Evolutionary conservation across 768 basidiomycete species (phyloP), one percentile per base, ranked within the genome.

Genomic region (Dioszegia crocea): DNA sequence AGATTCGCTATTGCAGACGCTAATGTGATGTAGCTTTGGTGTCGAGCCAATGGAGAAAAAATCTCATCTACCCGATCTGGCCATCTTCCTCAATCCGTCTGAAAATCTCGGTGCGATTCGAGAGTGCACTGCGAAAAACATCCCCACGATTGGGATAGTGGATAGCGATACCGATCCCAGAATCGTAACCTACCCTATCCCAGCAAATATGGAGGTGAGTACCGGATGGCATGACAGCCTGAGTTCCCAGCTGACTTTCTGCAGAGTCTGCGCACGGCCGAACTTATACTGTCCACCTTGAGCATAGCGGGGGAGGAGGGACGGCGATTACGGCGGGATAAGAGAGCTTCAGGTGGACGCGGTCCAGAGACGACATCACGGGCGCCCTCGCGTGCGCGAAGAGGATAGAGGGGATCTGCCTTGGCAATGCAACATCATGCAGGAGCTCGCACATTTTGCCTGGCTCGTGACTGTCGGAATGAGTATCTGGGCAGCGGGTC

Each of bases 141-240:
- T 98, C 56, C 96, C 96, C 0, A 98, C 96, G 0, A 85, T 98
- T 60, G 96, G 87, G 31, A 86, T 98, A 60, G 84, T 93, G 54
- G 96, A 99, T 78, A 90, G 92, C 21, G 91, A 99, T 74, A 88
- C 85, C 41, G 96, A 99, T 78, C 96, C 96, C 4, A 85, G 96
- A 24, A 82, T 91, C 38, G 93, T 99, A 62, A 96, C 97, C 83
- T 98, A 96, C 76, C 88, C 96, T 41, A 97, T 99, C 71, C 93
- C 92, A 0, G 92, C 90, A n/a, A 99, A 98, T 76, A 91, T 94
- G 78, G 96, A 99, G 78, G 77, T 76, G 58, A 67, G 77, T 63
- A 11, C 44, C 27, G 26, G 4, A 41, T 17, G 27, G 14, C n/a
- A 9, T 27, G n/a, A 27, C 14, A 31, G 6, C 3, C 24, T 21